These are phyloP conservation scores for Phytophthora tentaculata DNA, from an alignment of 352 stramenopile genomes.

Conservation along the genomic window DNA sequence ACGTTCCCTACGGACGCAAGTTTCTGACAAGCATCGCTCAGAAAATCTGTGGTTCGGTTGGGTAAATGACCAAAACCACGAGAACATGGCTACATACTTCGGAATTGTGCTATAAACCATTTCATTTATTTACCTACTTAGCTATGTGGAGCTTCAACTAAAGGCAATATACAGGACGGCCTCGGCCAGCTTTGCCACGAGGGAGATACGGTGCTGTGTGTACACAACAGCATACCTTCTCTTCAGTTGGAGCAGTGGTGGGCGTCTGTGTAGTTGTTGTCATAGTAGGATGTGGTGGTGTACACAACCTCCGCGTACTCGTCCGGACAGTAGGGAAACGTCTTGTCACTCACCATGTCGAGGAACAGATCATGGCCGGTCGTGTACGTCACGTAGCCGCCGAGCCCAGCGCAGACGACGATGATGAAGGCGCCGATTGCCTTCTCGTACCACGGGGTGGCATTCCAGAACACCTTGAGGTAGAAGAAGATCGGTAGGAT, in stretches of 20 bases:
- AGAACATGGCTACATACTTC: neutral
- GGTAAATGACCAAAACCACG: slow-evolving; percentile 17
- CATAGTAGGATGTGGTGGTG: slow-evolving; percentile 60
- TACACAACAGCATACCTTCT: slow-evolving; percentile 22
- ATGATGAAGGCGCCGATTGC: slow-evolving; percentile 41
- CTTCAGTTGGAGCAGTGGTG: slow-evolving; percentile 3
- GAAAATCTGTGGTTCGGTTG: slow-evolving; percentile 58
- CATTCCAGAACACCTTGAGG: slow-evolving; percentile 70
- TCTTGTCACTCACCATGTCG: slow-evolving; percentile 38
- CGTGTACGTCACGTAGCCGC: slow-evolving; percentile 52
- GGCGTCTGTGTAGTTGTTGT: slow-evolving; percentile 34
- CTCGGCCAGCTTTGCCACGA: slow-evolving; percentile 20
- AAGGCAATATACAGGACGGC: slow-evolving; percentile 26
- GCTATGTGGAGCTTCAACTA: slow-evolving; percentile 23
- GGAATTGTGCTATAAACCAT: slow-evolving; percentile 43
- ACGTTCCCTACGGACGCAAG: slow-evolving; percentile 86
- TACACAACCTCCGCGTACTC: slow-evolving; percentile 56
- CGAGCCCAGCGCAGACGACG: slow-evolving; percentile 39
- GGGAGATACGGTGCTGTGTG: slow-evolving; percentile 16
- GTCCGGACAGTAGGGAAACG: slow-evolving; percentile 65
- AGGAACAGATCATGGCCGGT: slow-evolving; percentile 51
- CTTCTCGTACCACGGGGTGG: slow-evolving; percentile 56
- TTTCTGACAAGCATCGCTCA: slow-evolving; percentile 71
- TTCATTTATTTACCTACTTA: slow-evolving; percentile 40
- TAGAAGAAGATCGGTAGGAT: slow-evolving; percentile 78